phyloP scores from a whole-genome alignment of 2,329 filamentous ascomycete species.

The Colletotrichum sp. region DNA sequence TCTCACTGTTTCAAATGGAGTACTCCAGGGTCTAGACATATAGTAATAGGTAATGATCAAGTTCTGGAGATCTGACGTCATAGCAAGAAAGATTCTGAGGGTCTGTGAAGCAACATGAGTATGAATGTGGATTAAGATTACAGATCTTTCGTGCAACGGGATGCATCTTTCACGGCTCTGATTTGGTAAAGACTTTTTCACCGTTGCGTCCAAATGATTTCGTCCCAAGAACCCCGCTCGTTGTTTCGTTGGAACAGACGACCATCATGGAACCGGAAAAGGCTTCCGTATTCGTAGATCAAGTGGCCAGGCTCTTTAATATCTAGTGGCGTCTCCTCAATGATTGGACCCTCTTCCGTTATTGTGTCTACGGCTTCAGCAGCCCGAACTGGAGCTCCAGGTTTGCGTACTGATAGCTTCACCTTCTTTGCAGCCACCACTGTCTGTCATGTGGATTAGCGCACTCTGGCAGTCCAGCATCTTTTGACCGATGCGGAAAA shows the following conservation, averaged over 20 bases:
- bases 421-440: neutral
- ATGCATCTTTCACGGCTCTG: too few species aligned
- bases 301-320: neutral
- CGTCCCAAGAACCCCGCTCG: neutral
- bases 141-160: too few species aligned
- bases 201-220: neutral
- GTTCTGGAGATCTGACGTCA: too few species aligned
- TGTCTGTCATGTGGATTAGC: neutral
- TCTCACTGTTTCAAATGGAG: too few species aligned
- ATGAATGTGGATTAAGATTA: too few species aligned
- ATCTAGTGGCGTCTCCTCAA: neutral
- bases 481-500: neutral
- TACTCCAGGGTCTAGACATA: too few species aligned
- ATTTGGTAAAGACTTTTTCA: neutral
- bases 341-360: neutral
- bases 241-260: neutral
- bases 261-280: neutral
- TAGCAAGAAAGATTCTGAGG: too few species aligned
- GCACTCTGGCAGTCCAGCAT: neutral
- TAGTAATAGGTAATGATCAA: too few species aligned
- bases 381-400: rapidly evolving
- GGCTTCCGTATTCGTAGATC: neutral
- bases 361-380: neutral
- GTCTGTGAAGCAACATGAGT: too few species aligned
- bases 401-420: neutral